These are phyloP conservation scores for Suhomyces kunorum DNA, from an alignment of 1,139 yeast genomes.

Conservation along the genomic window DNA sequence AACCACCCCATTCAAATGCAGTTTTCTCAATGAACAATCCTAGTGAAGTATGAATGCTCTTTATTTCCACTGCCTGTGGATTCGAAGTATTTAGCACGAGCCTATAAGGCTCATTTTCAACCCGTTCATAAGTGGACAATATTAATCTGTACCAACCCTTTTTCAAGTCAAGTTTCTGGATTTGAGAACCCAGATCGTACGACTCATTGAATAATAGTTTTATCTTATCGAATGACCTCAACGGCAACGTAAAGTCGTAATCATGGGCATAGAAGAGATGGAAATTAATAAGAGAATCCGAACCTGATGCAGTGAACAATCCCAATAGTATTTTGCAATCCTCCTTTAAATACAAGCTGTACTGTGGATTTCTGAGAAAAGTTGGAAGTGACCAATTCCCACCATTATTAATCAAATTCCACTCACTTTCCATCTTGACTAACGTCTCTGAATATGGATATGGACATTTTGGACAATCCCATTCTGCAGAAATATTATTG, in stretches of 20 bases:
- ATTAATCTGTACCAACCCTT: conserved; percentile 42
- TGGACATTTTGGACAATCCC: conserved; percentile 28
- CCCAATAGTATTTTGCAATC: conserved; percentile 22
- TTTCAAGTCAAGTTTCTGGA: conserved; percentile 25
- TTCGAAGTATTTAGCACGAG: conserved; percentile 17
- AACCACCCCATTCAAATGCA: conserved; percentile 38
- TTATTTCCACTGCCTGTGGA: conserved; percentile 15
- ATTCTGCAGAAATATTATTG: conserved; percentile 27
- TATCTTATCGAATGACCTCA: conserved; percentile 32
- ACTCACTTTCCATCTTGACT: conserved; percentile 38
- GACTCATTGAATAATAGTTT: conserved; percentile 32
- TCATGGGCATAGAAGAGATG: conserved; percentile 44
- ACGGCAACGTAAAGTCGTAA: conserved; percentile 16
- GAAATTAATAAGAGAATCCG: conserved; percentile 29
- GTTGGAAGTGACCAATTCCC: conserved; percentile 57
- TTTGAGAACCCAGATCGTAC: conserved; percentile 26
- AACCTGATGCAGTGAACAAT: conserved; percentile 26
- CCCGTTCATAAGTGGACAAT: conserved; percentile 32
- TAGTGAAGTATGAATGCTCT: conserved; percentile 27
- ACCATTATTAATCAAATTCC: conserved; percentile 53
- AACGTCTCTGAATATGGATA: conserved; percentile 22
- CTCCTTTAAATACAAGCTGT: conserved; percentile 28
- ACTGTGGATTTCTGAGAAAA: conserved; percentile 68
- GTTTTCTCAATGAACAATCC: conserved; percentile 37
- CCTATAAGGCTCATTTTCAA: conserved; percentile 10